Percentiles rank a stretch among this genome's conserved stretches.
These are phyloP conservation scores for Coemansia sp. DNA, from an alignment of 192 early-diverging fungal genomes.

Conservation along the genomic window DNA sequence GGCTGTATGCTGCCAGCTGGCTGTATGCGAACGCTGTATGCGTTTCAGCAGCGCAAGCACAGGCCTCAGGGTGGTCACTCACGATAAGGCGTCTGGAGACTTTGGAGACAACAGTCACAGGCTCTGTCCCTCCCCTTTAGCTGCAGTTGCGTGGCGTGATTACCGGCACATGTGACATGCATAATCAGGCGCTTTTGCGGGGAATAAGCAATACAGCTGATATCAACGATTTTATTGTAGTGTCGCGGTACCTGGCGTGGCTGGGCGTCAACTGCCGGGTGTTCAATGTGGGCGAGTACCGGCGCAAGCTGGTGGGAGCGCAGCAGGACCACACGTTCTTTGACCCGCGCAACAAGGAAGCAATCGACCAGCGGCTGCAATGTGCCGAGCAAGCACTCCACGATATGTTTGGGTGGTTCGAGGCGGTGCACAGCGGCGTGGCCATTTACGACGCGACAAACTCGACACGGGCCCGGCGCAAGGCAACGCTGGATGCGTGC, in stretches of 20 bases:
- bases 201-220: neutral
- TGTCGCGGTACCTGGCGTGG: slow-evolving; percentile 94
- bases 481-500: slow-evolving; percentile 71
- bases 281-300: slow-evolving; percentile 98
- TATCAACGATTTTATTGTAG: slow-evolving; percentile 34
- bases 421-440: slow-evolving; percentile 75
- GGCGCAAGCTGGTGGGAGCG: slow-evolving; percentile 85
- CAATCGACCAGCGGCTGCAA: slow-evolving; percentile 69
- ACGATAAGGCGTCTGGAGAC: neutral
- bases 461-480: slow-evolving; percentile 79
- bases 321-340: slow-evolving; percentile 83
- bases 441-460: slow-evolving; percentile 99
- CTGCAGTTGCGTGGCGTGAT: neutral
- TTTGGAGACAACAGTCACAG: slow-evolving; percentile 11
- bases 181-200: slow-evolving; percentile 1
- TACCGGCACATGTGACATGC: neutral
- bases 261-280: slow-evolving; percentile 89
- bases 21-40: neutral
- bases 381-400: slow-evolving; percentile 81
- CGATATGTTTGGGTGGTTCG: slow-evolving; percentile 94
- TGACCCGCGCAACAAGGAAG: slow-evolving; percentile 78
- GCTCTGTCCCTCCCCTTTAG: neutral
- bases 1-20: neutral
- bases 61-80: neutral
- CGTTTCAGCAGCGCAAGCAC: neutral